A percentile compares a stretch with the other conserved stretches of the same genome.
Evolutionary conservation across 2,329 filamentous ascomycete genomes (phyloP).

Genomic region (Leptosphaerulina australis): DNA sequence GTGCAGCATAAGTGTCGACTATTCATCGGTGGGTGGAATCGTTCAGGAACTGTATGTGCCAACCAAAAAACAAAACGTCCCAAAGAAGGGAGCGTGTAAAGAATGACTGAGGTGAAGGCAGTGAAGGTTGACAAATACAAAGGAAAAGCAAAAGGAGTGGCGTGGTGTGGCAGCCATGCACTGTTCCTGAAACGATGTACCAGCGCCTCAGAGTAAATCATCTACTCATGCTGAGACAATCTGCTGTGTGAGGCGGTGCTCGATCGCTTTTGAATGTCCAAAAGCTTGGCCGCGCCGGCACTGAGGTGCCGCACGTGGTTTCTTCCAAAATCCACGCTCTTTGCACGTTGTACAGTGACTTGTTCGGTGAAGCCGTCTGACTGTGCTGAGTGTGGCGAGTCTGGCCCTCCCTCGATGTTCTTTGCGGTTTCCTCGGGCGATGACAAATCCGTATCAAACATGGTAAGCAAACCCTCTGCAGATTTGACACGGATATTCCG

Average conservation of each 20-base stretch:
- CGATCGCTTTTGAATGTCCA: slow-evolving; percentile 62
- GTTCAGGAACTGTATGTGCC: slow-evolving; percentile 27
- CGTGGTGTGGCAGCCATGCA: slow-evolving; percentile 39
- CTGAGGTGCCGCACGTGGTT: slow-evolving; percentile 74
- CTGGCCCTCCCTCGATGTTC: slow-evolving; percentile 38
- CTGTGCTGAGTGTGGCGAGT: slow-evolving; percentile 39
- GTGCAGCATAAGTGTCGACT: not conserved
- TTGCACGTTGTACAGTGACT: slow-evolving; percentile 64
- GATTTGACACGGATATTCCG: slow-evolving; percentile 64
- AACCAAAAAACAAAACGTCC: slow-evolving; percentile 25
- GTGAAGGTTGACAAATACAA: slow-evolving; percentile 44
- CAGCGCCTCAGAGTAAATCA: slow-evolving; percentile 23
- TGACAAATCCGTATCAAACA: slow-evolving; percentile 50
- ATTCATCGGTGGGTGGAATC: not conserved
- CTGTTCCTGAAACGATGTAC: slow-evolving; percentile 21
- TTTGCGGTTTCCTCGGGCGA: slow-evolving; percentile 38
- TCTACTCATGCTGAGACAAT: slow-evolving; percentile 31
- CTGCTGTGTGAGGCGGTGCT: slow-evolving; percentile 38
- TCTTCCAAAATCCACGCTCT: slow-evolving; percentile 70
- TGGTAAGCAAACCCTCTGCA: slow-evolving; percentile 64
- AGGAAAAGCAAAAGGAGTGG: slow-evolving; percentile 47
- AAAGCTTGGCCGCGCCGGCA: slow-evolving; percentile 75
- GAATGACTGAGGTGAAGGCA: slow-evolving; percentile 34
- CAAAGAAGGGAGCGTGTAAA: slow-evolving; percentile 33
- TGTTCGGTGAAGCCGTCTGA: slow-evolving; percentile 36